Base-by-base conservation (phyloP, 495 filamentous ascomycete genomes). In the Letharia lupina region DNA sequence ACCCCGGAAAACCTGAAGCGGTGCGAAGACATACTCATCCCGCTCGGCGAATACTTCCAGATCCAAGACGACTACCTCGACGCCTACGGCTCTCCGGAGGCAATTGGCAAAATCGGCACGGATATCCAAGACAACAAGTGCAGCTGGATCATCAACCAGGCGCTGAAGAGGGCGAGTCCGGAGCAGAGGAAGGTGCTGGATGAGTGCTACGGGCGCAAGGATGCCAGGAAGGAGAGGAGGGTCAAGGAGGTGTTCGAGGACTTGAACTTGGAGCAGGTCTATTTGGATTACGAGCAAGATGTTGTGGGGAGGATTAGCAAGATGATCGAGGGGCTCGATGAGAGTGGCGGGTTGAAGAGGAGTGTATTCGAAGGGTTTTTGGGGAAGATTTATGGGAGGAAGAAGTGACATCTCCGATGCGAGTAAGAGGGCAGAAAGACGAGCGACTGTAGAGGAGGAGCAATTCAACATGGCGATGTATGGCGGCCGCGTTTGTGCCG, bases 101-200 rank as follows among this genome's bases (percentile, higher is more conserved):
- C 85, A 71, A 94, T 98, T 72, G 94, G 94, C 73, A 98, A 98
- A 85, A 95, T 98, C 69, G 94, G 94, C 63, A 98, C 95, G 67
- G 94, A 98, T 73, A 98, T 98, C 74, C 84, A 91, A 80, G 94
- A 98, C 77, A 98, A 98, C 84, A 98, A 98, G 82, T 98, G 94
- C 82, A 93, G 89, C 10, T 98, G 94, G 94, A 76, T 98, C 31
- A 83, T 98, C 73, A 98, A 98, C 82, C 88, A 96, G 77, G 95
- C 95, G 54, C 82, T 98, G 56, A 78, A 85, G 73, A 81, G 86
- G 60, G 89, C 86, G 65, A 90, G 79, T 3, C 83, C 89, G 15
- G 89, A 91, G 76, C 95, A 98, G 83, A 86, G 91, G 70, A 79
- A 88, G 75, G 74, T 91, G 47, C 86, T 84, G 52, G 71, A 74